phyloP scores from a whole-genome alignment of 331 rosid species.

The Pyracantha coccinea region DNA sequence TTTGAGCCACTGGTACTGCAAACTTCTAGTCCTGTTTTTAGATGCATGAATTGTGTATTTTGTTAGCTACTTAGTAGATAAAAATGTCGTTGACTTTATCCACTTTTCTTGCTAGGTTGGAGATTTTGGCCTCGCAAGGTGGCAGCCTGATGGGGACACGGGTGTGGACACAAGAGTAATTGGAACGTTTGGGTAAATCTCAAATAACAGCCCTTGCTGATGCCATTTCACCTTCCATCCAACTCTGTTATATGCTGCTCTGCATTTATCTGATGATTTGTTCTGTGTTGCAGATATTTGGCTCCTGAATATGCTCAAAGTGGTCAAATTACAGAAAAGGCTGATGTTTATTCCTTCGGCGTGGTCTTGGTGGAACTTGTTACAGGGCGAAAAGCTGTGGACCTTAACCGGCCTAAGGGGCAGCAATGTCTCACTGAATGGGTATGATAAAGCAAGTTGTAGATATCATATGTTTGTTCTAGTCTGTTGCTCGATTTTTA shows the following conservation, averaged over 20 bases:
- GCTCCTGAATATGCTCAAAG: conserved; percentile 93
- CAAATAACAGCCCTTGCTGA: not conserved
- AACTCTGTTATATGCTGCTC: not conserved
- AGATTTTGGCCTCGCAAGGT: conserved; percentile 89
- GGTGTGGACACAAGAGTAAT: conserved; percentile 90
- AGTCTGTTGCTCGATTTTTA: not conserved
- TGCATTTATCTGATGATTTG: conserved; percentile 13
- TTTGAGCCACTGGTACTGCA: conserved; percentile 74
- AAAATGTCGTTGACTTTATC: conserved; percentile 9
- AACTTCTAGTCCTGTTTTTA: not conserved
- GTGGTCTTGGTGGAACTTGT: conserved; percentile 84
- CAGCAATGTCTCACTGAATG: conserved; percentile 92
- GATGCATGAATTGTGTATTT: conserved; percentile 11
- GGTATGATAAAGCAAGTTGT: conserved; percentile 35
- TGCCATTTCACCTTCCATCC: not conserved
- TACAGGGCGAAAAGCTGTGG: conserved; percentile 86
- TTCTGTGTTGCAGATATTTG: conserved; percentile 48
- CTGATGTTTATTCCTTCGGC: conserved; percentile 88
- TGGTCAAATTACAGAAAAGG: conserved; percentile 87
- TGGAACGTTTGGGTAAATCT: conserved; percentile 78
- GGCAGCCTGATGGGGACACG: conserved; percentile 91
- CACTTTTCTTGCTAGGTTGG: conserved; percentile 49
- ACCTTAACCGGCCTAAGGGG: conserved; percentile 76
- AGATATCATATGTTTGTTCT: not conserved
- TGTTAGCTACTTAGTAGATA: not conserved